Evolutionary conservation across 192 early-diverging fungal species (phyloP).

Genomic region (Phycomyces blakesleeanus): DNA sequence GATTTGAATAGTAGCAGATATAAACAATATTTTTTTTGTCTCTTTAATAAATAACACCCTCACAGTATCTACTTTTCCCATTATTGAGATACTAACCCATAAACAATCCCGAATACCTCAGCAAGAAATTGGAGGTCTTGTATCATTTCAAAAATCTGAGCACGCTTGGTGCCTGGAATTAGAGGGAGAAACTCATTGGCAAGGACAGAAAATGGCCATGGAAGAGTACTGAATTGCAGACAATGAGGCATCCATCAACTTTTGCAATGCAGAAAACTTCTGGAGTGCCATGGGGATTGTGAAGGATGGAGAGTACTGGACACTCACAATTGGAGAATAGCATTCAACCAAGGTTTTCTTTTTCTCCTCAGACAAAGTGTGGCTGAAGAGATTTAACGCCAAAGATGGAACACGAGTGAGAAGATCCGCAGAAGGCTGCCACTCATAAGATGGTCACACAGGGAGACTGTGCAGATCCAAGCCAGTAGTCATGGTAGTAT

Average conservation of each 20-base stretch:
- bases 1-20: too few relatives aligned
- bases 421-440: slow-evolving; percentile 5
- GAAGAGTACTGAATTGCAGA: background rate
- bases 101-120: too few relatives aligned
- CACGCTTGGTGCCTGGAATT: background rate
- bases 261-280: background rate
- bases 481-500: too few relatives aligned
- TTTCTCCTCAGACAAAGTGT: background rate
- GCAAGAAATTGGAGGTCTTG: background rate
- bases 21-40: too few relatives aligned
- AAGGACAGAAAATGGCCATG: background rate
- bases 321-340: slow-evolving; percentile 4
- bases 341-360: slow-evolving; percentile 6
- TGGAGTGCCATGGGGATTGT: background rate
- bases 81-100: too few relatives aligned
- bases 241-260: background rate
- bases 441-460: slow-evolving; percentile 1
- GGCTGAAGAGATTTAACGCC: background rate
- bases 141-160: background rate
- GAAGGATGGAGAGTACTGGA: background rate
- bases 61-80: too few relatives aligned
- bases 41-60: too few relatives aligned
- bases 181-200: background rate
- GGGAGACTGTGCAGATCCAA: too few relatives aligned
- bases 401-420: background rate